A percentile compares a stretch with the other conserved stretches of the same genome.
These are phyloP conservation scores for Durio zibethinus DNA, from an alignment of 345 rosid species.

Conservation along the genomic window DNA sequence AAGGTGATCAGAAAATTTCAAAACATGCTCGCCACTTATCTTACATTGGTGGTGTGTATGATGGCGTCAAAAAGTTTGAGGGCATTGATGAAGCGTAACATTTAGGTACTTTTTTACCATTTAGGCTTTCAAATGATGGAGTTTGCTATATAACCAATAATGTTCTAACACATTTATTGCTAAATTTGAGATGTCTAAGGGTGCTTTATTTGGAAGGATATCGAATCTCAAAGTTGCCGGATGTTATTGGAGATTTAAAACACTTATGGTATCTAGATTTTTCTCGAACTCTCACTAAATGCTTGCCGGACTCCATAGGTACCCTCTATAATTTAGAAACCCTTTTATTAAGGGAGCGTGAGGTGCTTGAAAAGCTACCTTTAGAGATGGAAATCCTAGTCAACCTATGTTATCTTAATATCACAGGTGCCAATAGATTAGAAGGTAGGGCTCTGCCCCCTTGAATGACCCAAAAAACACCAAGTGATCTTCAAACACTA, in stretches of 20 bases:
- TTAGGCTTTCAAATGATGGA: conserved; percentile 24
- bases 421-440: conserved; percentile 20
- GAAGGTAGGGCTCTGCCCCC: too few species aligned
- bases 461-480: too few species aligned
- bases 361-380: conserved; percentile 13
- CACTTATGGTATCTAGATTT: conserved; percentile 15
- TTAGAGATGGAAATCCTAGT: conserved; percentile 4
- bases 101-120: conserved; percentile 39
- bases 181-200: not conserved
- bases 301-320: not conserved
- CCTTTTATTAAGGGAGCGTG: conserved; percentile 12
- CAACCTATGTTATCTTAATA: conserved; percentile 25
- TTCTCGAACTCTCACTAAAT: not conserved
- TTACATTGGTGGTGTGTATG: not conserved
- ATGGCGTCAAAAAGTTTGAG: conserved; percentile 18
- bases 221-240: not conserved
- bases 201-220: conserved; percentile 8
- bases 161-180: not conserved
- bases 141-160: not conserved
- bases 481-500: conserved; percentile 18
- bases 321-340: not conserved
- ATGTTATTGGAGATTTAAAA: conserved; percentile 9
- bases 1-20: too few species aligned
- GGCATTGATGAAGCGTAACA: conserved; percentile 28
- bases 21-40: not conserved